phyloP scores from a whole-genome alignment of 495 filamentous ascomycete species.

The Penicillium maclennaniae region DNA sequence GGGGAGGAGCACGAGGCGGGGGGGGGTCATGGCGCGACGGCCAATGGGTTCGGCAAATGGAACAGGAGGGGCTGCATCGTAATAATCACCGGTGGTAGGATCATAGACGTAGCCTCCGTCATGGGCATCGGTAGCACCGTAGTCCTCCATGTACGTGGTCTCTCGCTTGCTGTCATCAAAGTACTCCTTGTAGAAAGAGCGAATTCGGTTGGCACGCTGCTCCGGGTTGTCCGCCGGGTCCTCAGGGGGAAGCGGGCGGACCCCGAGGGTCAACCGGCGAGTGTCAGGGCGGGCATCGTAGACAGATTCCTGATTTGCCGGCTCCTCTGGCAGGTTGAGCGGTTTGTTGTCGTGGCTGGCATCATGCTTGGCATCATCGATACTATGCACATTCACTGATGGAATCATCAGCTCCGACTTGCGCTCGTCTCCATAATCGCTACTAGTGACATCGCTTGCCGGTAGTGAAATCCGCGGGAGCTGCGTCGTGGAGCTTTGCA shows the following conservation, averaged over 20 bases:
- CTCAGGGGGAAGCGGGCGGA: slow-evolving; percentile 89
- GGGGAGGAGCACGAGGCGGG: slow-evolving; percentile 73
- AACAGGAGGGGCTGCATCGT: slow-evolving; percentile 50
- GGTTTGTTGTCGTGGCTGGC: slow-evolving; percentile 7
- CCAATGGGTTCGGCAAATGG: slow-evolving; percentile 77
- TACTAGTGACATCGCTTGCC: slow-evolving; percentile 45
- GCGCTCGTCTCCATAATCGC: slow-evolving; percentile 61
- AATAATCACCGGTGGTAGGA: slow-evolving; percentile 66
- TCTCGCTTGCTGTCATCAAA: slow-evolving; percentile 78
- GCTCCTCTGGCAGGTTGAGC: slow-evolving; percentile 23
- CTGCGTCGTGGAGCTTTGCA: slow-evolving; percentile 21
- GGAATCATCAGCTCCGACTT: slow-evolving; percentile 45
- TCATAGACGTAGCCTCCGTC: slow-evolving; percentile 62
- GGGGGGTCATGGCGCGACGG: slow-evolving; percentile 95
- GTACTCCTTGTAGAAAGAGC: slow-evolving; percentile 99
- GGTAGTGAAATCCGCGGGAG: slow-evolving; percentile 43
- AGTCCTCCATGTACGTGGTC: slow-evolving; percentile 63
- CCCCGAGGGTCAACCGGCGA: slow-evolving; percentile 77
- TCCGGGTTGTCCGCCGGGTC: slow-evolving; percentile 85
- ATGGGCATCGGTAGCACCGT: slow-evolving; percentile 59
- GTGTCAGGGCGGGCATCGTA: slow-evolving; percentile 53
- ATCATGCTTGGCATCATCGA: slow-evolving; percentile 19
- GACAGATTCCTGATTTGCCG: slow-evolving; percentile 20
- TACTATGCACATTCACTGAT: slow-evolving; percentile 28
- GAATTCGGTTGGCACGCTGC: slow-evolving; percentile 89